Conservation (phyloP, 2,329 filamentous ascomycete genomes). For the Delphinella strobiligena region DNA sequence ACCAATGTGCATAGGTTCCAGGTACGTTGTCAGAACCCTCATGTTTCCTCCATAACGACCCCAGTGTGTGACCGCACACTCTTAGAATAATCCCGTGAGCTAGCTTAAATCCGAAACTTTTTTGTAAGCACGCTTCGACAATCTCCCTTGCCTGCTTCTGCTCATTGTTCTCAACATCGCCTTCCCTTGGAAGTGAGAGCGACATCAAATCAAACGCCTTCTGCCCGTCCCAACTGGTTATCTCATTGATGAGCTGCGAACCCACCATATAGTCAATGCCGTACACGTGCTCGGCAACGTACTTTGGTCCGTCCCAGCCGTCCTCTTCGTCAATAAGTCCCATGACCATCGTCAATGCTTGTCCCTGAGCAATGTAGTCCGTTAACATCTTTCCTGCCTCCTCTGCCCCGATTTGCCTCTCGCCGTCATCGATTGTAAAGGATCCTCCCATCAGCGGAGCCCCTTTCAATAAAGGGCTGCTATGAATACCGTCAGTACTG, state of each 20-base stretch:
- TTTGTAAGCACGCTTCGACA: conserved; percentile 38
- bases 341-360: conserved; percentile 40
- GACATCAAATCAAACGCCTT: conserved; percentile 41
- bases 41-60: conserved; percentile 41
- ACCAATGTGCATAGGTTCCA: conserved; percentile 44
- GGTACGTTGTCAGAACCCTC: conserved; percentile 36
- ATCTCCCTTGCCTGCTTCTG: conserved; percentile 25
- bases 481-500: conserved; percentile 40
- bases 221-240: conserved; percentile 40
- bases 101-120: conserved; percentile 44
- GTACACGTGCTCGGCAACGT: conserved; percentile 37
- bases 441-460: conserved; percentile 24
- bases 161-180: neutral
- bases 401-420: conserved; percentile 18
- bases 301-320: conserved; percentile 43
- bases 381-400: conserved; percentile 34
- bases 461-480: conserved; percentile 35
- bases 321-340: conserved; percentile 38
- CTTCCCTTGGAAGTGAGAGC: conserved; percentile 22
- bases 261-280: conserved; percentile 39
- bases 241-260: conserved; percentile 41
- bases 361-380: conserved; percentile 48
- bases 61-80: conserved; percentile 38
- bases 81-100: conserved; percentile 42
- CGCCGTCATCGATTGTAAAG: conserved; percentile 15